These are phyloP conservation scores for Adansonia madagascariensis DNA, from an alignment of 441 rosid genomes.

Conservation along the genomic window DNA sequence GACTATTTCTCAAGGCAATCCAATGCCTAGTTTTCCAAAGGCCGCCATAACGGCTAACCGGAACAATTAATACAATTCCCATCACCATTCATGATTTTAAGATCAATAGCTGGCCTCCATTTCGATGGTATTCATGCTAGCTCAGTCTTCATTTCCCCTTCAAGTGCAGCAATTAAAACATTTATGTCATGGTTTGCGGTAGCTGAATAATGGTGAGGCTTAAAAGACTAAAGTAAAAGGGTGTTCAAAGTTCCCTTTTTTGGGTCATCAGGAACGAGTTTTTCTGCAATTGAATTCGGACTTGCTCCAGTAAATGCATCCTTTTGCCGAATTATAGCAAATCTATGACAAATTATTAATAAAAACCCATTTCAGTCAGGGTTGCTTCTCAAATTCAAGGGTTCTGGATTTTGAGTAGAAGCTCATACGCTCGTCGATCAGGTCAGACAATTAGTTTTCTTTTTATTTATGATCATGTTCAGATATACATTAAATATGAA, in stretches of 20 bases:
- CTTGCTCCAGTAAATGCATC: slow-evolving; percentile 65
- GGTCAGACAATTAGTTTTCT: too few relatives aligned
- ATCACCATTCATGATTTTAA: slow-evolving; percentile 64
- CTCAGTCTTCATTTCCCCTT: slow-evolving; percentile 57
- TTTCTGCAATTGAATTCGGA: slow-evolving; percentile 68
- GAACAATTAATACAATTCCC: slow-evolving; percentile 80
- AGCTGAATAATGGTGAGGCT: slow-evolving; percentile 79
- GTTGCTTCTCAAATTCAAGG: too few relatives aligned
- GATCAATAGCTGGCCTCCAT: slow-evolving; percentile 48
- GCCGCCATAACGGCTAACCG: slow-evolving; percentile 65
- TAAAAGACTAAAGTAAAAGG: slow-evolving; percentile 61
- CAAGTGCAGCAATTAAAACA: slow-evolving; percentile 76
- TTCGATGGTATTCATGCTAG: slow-evolving; percentile 74
- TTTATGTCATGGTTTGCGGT: slow-evolving; percentile 87
- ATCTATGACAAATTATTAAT: not conserved
- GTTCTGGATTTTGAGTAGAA: too few relatives aligned
- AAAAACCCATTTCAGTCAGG: slow-evolving; percentile 6
- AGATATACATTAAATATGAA: too few relatives aligned
- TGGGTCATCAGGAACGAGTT: slow-evolving; percentile 64
- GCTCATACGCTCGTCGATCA: too few relatives aligned
- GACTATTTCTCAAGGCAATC: slow-evolving; percentile 65
- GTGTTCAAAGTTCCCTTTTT: slow-evolving; percentile 58
- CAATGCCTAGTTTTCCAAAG: slow-evolving; percentile 88
- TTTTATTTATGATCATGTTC: too few relatives aligned
- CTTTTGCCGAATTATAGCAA: slow-evolving; percentile 45